phyloP scores from a whole-genome alignment of 139 green algal species.

The Chlorella sp. region DNA sequence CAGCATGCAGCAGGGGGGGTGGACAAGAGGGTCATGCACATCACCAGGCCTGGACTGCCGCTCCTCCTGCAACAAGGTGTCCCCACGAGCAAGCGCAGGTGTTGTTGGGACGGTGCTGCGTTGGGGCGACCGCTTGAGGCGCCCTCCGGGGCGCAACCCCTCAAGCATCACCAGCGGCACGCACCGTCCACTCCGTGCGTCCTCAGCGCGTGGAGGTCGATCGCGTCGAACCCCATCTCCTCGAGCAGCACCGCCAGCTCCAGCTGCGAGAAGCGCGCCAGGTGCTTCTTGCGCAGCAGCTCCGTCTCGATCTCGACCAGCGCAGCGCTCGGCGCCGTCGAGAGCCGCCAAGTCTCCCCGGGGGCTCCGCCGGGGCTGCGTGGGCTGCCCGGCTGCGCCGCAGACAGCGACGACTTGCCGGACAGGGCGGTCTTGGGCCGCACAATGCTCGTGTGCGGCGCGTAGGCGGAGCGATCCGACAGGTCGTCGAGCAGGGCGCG shows the following conservation, averaged over 20 bases:
- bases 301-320: slow-evolving; percentile 15
- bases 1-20: no score
- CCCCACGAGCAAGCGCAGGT: no score
- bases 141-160: no score
- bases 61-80: no score
- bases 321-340: not conserved
- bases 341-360: not conserved
- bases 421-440: not conserved
- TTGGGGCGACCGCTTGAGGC: no score
- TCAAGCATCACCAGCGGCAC: no score
- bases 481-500: slow-evolving; percentile 2
- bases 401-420: no score
- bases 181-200: slow-evolving; percentile 19
- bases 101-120: no score
- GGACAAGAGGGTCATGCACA: no score
- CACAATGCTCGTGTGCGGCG: not conserved
- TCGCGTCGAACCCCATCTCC: slow-evolving; percentile 39
- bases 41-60: no score
- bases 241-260: slow-evolving; percentile 29
- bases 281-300: slow-evolving; percentile 35
- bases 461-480: not conserved
- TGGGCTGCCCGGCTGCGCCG: no score
- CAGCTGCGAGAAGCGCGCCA: slow-evolving; percentile 17
- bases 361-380: not conserved
- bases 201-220: slow-evolving; percentile 32